These are phyloP conservation scores for Aspergillus alliaceus DNA, from an alignment of 2,329 filamentous ascomycete species.

Conservation along the genomic window DNA sequence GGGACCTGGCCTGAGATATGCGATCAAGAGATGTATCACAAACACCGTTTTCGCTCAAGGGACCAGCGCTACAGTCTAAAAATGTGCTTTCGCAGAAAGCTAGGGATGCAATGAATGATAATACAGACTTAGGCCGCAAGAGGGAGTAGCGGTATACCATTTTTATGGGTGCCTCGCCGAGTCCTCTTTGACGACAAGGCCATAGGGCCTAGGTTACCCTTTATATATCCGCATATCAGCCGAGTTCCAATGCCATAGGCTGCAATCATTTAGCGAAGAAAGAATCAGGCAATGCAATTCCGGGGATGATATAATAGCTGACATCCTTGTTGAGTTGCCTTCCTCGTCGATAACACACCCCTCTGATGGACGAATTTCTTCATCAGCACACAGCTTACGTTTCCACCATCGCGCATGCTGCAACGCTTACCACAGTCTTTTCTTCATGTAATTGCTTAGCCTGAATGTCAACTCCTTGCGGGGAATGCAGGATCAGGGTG, in stretches of 20 bases:
- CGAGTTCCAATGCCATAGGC: no score
- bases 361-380: background rate
- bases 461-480: background rate
- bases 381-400: background rate
- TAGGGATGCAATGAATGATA: background rate
- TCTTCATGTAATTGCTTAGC: background rate
- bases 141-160: background rate
- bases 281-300: no score
- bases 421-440: background rate
- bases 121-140: background rate
- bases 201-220: background rate
- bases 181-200: background rate
- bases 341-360: no score
- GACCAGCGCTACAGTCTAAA: slow-evolving; percentile 52
- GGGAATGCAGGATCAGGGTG: background rate
- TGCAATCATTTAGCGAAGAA: no score
- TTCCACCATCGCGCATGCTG: background rate
- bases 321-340: no score
- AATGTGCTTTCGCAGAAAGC: slow-evolving; percentile 25
- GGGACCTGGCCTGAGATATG: slow-evolving; percentile 42
- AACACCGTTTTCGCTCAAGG: slow-evolving; percentile 49
- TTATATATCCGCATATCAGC: background rate
- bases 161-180: background rate
- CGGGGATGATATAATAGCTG: no score
- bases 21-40: slow-evolving; percentile 46